Evolutionary conservation across 148 eudicot species (phyloP).

Genomic region (Suaeda aralocaspica): DNA sequence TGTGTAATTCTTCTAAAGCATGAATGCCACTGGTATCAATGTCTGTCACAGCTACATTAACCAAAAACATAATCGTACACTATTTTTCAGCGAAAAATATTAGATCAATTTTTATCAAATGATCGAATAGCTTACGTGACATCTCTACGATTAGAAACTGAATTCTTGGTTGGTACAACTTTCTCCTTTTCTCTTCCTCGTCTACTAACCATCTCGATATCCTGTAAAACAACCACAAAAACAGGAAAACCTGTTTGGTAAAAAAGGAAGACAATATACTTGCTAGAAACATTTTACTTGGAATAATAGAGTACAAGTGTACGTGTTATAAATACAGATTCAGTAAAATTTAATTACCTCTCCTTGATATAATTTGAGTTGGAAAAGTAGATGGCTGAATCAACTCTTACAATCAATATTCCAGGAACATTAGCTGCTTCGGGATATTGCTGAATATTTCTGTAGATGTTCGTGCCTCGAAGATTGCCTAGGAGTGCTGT

Average conservation of each 20-base stretch:
- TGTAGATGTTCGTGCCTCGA: conserved; percentile 63
- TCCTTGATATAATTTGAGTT: conserved; percentile 73
- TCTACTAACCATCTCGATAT: conserved; percentile 76
- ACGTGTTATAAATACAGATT: neutral
- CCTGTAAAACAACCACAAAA: conserved; percentile 35
- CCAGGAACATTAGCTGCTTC: conserved; percentile 74
- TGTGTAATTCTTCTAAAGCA: conserved; percentile 75
- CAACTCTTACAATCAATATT: conserved; percentile 63
- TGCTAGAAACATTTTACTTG: neutral
- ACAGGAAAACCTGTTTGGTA: neutral
- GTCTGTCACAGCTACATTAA: conserved; percentile 77
- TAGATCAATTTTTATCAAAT: neutral
- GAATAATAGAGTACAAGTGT: neutral
- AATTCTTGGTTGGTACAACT: conserved; percentile 41
- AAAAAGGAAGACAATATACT: neutral
- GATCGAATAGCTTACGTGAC: conserved; percentile 61
- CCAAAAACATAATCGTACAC: neutral
- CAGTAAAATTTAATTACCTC: conserved; percentile 31
- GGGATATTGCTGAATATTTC: conserved; percentile 72
- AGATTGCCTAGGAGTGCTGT: conserved; percentile 70
- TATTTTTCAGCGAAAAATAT: neutral
- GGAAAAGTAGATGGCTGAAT: conserved; percentile 81
- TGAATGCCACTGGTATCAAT: conserved; percentile 95
- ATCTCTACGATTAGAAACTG: conserved; percentile 72
- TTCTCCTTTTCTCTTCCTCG: conserved; percentile 54